phyloP scores from a whole-genome alignment of 805 yeast genomes.

The Hanseniaspora osmophila region DNA sequence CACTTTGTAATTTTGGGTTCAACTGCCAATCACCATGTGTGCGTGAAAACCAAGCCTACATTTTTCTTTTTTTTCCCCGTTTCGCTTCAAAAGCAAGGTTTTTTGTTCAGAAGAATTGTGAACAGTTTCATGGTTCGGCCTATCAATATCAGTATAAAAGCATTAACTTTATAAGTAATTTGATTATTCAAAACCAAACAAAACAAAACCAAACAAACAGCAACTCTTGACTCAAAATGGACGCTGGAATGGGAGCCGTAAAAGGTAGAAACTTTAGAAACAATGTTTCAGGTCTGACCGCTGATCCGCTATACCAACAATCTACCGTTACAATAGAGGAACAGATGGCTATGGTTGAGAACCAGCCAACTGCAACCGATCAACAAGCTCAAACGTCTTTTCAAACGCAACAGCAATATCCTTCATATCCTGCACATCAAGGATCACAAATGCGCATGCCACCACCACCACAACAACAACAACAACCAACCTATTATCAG shows the following conservation, averaged over 20 bases:
- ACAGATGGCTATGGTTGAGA: slow-evolving; percentile 10
- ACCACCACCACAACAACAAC: not conserved
- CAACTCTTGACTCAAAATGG: slow-evolving; percentile 13
- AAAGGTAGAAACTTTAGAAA: slow-evolving; percentile 5
- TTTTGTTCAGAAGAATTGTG: too few species aligned
- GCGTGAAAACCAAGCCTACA: too few species aligned
- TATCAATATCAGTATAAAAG: too few species aligned
- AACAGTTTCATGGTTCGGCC: too few species aligned
- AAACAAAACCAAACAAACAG: not conserved
- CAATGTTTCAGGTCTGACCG: slow-evolving; percentile 3
- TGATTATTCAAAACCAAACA: too few species aligned
- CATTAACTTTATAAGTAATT: too few species aligned
- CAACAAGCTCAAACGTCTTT: slow-evolving; percentile 7
- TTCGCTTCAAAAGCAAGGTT: too few species aligned
- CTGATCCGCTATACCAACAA: not conserved
- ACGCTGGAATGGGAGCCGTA: slow-evolving; percentile 22
- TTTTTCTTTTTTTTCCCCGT: too few species aligned
- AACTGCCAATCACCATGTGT: too few species aligned
- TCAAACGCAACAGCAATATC: slow-evolving; percentile 2
- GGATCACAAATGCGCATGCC: not conserved
- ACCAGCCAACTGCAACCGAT: not conserved
- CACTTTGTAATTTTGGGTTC: too few species aligned
- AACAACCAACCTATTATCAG: not conserved
- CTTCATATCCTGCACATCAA: not conserved
- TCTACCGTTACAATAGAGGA: slow-evolving; percentile 10